Evolutionary conservation across 177 flowering plant species (phyloP).

Genomic region (Telopea speciosissima): DNA sequence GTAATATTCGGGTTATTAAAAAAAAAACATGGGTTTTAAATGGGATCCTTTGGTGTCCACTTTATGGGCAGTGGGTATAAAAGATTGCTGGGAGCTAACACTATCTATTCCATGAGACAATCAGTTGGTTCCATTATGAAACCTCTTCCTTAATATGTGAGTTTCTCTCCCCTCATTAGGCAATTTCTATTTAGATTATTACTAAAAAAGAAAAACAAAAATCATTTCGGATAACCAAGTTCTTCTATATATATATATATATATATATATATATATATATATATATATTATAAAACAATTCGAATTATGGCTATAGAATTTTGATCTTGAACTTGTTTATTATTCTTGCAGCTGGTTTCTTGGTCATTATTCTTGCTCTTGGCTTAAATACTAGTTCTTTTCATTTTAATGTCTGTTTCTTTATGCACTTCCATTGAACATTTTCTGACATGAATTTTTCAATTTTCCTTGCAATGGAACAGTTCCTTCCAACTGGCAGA

Average conservation of each 20-base stretch:
- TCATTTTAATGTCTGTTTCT: background rate
- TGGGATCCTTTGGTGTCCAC: background rate
- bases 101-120: too few relatives aligned
- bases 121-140: background rate
- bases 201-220: background rate
- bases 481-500: slow-evolving; percentile 99
- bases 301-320: background rate
- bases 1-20: too few relatives aligned
- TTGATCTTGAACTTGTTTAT: background rate
- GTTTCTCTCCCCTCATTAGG: background rate
- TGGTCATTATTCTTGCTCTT: background rate
- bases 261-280: too few relatives aligned
- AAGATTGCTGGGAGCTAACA: too few relatives aligned
- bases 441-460: slow-evolving; percentile 9
- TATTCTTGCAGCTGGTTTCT: background rate
- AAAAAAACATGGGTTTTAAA: background rate
- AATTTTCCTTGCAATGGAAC: slow-evolving; percentile 24
- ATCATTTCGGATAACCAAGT: too few relatives aligned
- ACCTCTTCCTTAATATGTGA: background rate
- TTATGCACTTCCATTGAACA: background rate
- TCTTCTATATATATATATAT: too few relatives aligned
- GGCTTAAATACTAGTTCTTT: background rate
- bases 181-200: background rate
- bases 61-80: background rate
- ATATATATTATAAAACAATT: background rate